Conservation (phyloP, 2,329 filamentous ascomycete species). For the Escovopsis weberi region DNA sequence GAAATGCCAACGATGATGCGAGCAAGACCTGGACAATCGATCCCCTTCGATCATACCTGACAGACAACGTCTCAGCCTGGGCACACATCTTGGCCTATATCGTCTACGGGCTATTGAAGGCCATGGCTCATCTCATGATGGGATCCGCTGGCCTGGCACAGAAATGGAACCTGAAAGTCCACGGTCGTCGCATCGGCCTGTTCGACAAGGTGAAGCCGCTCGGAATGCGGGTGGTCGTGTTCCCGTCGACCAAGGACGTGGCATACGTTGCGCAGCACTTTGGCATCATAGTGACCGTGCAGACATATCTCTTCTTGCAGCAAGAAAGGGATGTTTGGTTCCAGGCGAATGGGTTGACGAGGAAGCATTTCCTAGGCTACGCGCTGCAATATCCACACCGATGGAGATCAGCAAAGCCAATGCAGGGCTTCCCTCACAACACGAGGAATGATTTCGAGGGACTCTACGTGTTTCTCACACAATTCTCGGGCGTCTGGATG, state of each 20-base stretch:
- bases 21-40: background rate
- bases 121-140: background rate
- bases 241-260: constrained; percentile 1
- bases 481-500: background rate
- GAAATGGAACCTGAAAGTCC: background rate
- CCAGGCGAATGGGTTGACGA: constrained; percentile 16
- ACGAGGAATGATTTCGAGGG: background rate
- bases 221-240: background rate
- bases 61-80: background rate
- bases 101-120: background rate
- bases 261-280: constrained; percentile 2
- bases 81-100: background rate
- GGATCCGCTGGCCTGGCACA: background rate
- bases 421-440: background rate
- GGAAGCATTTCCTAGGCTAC: constrained; percentile 13
- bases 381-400: constrained; percentile 1
- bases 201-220: background rate
- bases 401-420: background rate
- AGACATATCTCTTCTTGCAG: constrained; percentile 8
- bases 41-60: background rate
- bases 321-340: constrained; percentile 16
- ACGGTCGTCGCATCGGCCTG: background rate
- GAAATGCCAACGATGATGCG: background rate
- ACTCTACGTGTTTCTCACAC: background rate
- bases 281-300: constrained; percentile 6